Conservation (phyloP, 2,329 filamentous ascomycete genomes). For the Fusarium ambrosium region DNA sequence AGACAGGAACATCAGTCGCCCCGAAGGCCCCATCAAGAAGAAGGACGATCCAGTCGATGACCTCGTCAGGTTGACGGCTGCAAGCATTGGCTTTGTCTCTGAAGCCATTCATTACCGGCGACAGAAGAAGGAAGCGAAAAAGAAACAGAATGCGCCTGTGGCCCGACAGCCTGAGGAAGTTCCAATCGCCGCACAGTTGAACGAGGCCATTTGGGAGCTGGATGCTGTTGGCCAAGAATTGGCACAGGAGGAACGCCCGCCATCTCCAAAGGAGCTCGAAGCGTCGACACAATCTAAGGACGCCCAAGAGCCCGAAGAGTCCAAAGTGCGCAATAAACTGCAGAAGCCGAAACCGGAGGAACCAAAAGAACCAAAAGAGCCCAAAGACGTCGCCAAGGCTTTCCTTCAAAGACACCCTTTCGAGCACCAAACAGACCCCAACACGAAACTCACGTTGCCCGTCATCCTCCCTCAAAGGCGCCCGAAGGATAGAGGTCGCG, state of each 20-base stretch:
- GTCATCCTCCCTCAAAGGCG: not conserved
- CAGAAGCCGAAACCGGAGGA: not conserved
- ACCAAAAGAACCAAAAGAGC: not conserved
- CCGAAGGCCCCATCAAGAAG: not conserved
- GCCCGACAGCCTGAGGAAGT: not conserved
- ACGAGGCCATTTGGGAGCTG: not conserved
- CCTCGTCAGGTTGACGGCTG: conserved; percentile 10
- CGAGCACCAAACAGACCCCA: not conserved
- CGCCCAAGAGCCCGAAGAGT: not conserved
- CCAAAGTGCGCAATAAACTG: not conserved
- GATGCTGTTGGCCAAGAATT: not conserved
- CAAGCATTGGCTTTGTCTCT: conserved; percentile 15
- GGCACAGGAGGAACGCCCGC: not conserved
- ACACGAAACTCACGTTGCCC: not conserved
- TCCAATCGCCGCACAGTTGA: not conserved
- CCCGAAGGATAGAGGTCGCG: not conserved
- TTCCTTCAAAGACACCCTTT: not conserved
- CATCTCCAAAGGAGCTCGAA: not conserved
- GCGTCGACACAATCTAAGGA: not conserved
- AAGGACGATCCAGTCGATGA: not conserved
- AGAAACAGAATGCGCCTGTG: not conserved
- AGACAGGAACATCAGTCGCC: not conserved
- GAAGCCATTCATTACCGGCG: conserved; percentile 10
- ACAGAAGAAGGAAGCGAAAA: conserved; percentile 7
- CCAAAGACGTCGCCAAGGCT: not conserved